phyloP scores from a whole-genome alignment of 805 yeast genomes.

The Candida easanensis region DNA sequence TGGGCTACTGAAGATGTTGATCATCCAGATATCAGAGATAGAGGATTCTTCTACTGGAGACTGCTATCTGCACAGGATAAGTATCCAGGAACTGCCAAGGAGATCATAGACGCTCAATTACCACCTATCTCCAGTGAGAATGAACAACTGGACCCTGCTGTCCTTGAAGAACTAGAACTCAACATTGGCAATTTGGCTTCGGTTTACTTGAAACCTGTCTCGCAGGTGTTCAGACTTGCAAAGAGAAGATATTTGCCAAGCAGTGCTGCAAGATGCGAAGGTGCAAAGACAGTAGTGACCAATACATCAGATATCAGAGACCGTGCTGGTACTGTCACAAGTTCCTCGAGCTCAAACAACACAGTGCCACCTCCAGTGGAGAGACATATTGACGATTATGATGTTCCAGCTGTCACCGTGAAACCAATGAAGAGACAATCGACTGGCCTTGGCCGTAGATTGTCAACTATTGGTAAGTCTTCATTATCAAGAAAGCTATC shows the following conservation, averaged over 20 bases:
- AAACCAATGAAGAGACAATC: slow-evolving; percentile 32
- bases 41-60: slow-evolving; percentile 87
- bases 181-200: slow-evolving; percentile 82
- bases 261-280: slow-evolving; percentile 47
- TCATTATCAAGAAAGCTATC: slow-evolving; percentile 35
- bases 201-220: slow-evolving; percentile 78
- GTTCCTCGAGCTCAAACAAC: slow-evolving; percentile 5
- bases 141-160: slow-evolving; percentile 64
- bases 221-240: slow-evolving; percentile 71
- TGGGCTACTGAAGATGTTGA: slow-evolving; percentile 70
- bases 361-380: slow-evolving; percentile 1
- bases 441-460: slow-evolving; percentile 30
- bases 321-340: slow-evolving; percentile 8
- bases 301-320: slow-evolving; percentile 1
- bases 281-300: slow-evolving; percentile 5
- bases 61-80: slow-evolving; percentile 52
- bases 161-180: slow-evolving; percentile 78
- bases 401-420: slow-evolving; percentile 37
- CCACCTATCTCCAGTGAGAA: slow-evolving; percentile 67
- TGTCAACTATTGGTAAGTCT: slow-evolving; percentile 33
- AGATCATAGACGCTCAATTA: slow-evolving; percentile 55
- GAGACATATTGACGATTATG: slow-evolving; percentile 36
- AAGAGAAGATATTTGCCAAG: slow-evolving; percentile 46
- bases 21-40: slow-evolving; percentile 83
- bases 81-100: slow-evolving; percentile 39